These are phyloP conservation scores for Patellifolia procumbens DNA, from an alignment of 179 eudicot species.

Conservation along the genomic window DNA sequence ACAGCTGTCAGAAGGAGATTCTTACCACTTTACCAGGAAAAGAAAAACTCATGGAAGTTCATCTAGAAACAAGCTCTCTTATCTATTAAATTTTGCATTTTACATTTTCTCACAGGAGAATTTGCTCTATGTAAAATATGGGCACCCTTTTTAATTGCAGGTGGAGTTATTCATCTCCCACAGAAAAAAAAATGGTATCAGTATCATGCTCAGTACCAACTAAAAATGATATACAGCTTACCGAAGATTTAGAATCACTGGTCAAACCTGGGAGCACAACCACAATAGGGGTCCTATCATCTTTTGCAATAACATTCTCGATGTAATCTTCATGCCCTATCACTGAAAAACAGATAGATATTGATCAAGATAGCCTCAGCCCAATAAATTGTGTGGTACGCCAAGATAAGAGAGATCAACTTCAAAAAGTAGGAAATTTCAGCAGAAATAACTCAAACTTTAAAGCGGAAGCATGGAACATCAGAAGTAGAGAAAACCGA, in stretches of 20 bases:
- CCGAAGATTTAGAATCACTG: constrained; percentile 77
- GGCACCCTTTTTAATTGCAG: neutral
- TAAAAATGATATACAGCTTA: constrained; percentile 42
- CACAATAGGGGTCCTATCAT: constrained; percentile 62
- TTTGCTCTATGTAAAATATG: neutral
- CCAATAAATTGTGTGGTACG: neutral
- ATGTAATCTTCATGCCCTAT: constrained; percentile 27
- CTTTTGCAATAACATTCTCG: constrained; percentile 33
- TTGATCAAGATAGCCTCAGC: constrained; percentile 17
- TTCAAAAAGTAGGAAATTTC: neutral
- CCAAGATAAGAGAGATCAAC: neutral
- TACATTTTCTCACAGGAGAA: neutral
- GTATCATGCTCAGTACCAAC: neutral
- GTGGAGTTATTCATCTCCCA: neutral
- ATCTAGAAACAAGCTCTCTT: neutral
- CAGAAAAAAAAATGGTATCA: neutral
- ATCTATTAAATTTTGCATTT: neutral
- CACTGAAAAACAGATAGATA: constrained; percentile 30
- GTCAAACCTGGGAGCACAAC: constrained; percentile 88
- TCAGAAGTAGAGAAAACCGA: neutral
- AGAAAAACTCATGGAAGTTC: neutral
- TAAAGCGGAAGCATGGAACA: neutral
- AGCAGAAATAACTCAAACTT: neutral
- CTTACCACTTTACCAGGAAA: neutral
- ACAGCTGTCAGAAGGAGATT: neutral